These are phyloP conservation scores for Suillus discolor DNA, from an alignment of 768 basidiomycete species.

Conservation along the genomic window DNA sequence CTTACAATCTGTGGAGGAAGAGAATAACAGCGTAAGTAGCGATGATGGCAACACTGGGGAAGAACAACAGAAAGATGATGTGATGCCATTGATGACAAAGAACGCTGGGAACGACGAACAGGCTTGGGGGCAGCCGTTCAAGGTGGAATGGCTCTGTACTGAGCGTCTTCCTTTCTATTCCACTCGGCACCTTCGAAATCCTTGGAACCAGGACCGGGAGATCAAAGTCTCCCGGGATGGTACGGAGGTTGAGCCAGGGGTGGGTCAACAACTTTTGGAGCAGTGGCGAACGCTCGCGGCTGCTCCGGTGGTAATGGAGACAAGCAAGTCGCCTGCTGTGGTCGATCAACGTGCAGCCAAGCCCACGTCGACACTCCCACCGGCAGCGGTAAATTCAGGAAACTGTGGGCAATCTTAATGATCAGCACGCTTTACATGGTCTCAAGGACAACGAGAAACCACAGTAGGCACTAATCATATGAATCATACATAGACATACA, in stretches of 20 bases:
- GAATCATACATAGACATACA: slow-evolving; percentile 8
- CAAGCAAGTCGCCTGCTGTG: slow-evolving; percentile 2
- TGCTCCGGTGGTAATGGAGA: slow-evolving; percentile 12
- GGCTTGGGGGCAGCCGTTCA: slow-evolving; percentile 80
- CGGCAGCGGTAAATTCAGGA: not conserved
- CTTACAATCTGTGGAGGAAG: slow-evolving; percentile 28
- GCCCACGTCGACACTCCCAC: slow-evolving; percentile 4
- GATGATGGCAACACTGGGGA: slow-evolving; percentile 24
- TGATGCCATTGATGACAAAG: slow-evolving; percentile 9
- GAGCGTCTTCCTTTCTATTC: slow-evolving; percentile 71
- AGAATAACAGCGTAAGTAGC: slow-evolving; percentile 8
- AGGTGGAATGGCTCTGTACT: slow-evolving; percentile 80
- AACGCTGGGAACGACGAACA: slow-evolving; percentile 14
- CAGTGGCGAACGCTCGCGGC: slow-evolving; percentile 58
- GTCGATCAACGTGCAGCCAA: slow-evolving; percentile 12
- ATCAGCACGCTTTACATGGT: not conserved
- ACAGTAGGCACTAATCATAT: not conserved
- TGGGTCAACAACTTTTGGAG: slow-evolving; percentile 67
- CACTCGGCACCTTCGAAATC: slow-evolving; percentile 82
- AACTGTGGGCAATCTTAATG: slow-evolving; percentile 2
- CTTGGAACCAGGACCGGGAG: slow-evolving; percentile 88
- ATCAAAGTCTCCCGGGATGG: slow-evolving; percentile 87
- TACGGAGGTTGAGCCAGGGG: slow-evolving; percentile 84
- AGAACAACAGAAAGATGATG: slow-evolving; percentile 20
- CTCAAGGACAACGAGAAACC: not conserved